phyloP scores from a whole-genome alignment of 257 asterid species.

The Solanum lignicaule region DNA sequence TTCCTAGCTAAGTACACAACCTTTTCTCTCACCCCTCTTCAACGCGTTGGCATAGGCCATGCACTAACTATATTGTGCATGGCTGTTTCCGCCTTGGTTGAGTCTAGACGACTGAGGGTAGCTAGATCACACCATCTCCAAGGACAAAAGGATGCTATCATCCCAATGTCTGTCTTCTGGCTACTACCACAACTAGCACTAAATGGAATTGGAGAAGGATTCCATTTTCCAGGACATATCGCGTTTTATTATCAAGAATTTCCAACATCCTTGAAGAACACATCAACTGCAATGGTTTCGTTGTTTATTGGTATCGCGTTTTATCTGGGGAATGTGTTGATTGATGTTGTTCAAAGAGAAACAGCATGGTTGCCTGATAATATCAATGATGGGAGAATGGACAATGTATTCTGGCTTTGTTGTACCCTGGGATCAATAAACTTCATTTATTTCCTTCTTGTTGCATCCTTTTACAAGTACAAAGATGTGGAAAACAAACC shows the following conservation, averaged over 20 bases:
- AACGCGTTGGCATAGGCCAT: conserved; percentile 52
- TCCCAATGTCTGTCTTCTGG: conserved; percentile 31
- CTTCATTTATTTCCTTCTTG: conserved; percentile 33
- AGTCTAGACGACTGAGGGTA: conserved; percentile 13
- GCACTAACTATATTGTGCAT: conserved; percentile 22
- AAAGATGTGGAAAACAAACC: background rate
- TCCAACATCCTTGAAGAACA: conserved; percentile 22
- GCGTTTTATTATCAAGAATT: conserved; percentile 24
- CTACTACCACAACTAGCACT: conserved; percentile 31
- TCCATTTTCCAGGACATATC: conserved; percentile 22
- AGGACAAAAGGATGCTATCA: background rate
- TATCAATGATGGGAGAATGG: conserved; percentile 58
- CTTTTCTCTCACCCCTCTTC: conserved; percentile 40
- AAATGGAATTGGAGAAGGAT: conserved; percentile 31
- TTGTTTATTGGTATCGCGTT: conserved; percentile 16
- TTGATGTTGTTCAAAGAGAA: conserved; percentile 21
- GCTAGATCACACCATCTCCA: background rate
- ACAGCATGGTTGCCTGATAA: conserved; percentile 62
- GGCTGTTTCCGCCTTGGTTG: conserved; percentile 35
- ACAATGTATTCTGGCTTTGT: conserved; percentile 55
- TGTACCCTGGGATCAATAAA: conserved; percentile 37
- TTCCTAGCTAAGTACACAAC: conserved; percentile 22
- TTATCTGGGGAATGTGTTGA: conserved; percentile 15
- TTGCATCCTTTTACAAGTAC: conserved; percentile 26
- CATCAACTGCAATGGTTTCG: conserved; percentile 16